Evolutionary conservation across 2,329 filamentous ascomycete species (phyloP).

Genomic region (Ceratocystis alfenasii): DNA sequence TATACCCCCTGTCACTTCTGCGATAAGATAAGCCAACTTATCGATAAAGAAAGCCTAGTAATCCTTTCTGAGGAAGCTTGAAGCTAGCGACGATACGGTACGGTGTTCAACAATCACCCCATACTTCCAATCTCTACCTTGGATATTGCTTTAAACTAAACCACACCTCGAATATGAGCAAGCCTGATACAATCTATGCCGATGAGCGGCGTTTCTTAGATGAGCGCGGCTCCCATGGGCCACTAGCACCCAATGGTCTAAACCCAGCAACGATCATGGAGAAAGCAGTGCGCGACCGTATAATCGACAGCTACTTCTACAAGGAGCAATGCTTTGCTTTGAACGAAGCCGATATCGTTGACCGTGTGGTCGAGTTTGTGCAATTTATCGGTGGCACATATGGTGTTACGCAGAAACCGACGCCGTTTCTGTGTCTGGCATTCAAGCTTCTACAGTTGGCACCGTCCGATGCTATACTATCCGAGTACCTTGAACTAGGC

Average conservation of each 20-base stretch:
- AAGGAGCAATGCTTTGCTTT: conserved; percentile 97
- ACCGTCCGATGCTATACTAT: conserved; percentile 64
- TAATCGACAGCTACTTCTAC: conserved; percentile 93
- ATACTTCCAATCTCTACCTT: neutral
- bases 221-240: conserved; percentile 68
- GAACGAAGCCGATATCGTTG: conserved; percentile 71
- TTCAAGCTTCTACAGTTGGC: conserved; percentile 89
- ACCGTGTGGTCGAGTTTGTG: conserved; percentile 75
- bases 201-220: conserved; percentile 77
- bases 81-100: neutral
- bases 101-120: too few relatives aligned
- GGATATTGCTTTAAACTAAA: too few relatives aligned
- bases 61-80: neutral
- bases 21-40: conserved; percentile 4
- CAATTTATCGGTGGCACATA: conserved; percentile 79
- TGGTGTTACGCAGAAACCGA: conserved; percentile 71
- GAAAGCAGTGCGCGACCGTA: conserved; percentile 88
- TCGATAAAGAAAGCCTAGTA: conserved; percentile 15
- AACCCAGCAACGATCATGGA: conserved; percentile 95
- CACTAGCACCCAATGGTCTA: conserved; percentile 70
- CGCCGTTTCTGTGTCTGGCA: conserved; percentile 82
- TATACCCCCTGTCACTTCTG: neutral
- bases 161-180: conserved; percentile 14
- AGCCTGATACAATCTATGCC: conserved; percentile 50
- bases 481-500: conserved; percentile 66